Conservation (phyloP, 352 stramenopile species). For the Phytophthora boehmeriae region DNA sequence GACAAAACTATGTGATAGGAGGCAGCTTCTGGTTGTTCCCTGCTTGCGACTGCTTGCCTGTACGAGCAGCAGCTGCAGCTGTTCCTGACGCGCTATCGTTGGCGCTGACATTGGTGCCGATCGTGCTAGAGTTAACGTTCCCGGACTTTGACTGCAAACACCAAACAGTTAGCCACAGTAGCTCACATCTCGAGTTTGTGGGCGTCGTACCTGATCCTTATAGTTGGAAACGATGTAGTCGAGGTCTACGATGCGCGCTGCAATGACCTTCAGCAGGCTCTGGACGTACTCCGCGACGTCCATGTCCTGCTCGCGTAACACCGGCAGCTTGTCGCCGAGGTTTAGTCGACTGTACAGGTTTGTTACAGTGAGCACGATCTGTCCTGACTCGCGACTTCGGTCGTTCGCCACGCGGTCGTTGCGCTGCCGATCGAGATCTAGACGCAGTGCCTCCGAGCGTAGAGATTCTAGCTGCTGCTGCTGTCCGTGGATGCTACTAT, state of each 20-base stretch:
- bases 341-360: slow-evolving; percentile 91
- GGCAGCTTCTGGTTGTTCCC: slow-evolving; percentile 24
- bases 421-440: slow-evolving; percentile 84
- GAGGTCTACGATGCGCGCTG: slow-evolving; percentile 82
- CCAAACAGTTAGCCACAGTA: neutral
- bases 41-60: slow-evolving; percentile 11
- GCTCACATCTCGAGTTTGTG: neutral
- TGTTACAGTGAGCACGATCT: slow-evolving; percentile 91
- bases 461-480: slow-evolving; percentile 84
- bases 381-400: slow-evolving; percentile 82
- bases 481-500: slow-evolving; percentile 81
- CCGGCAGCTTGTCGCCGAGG: slow-evolving; percentile 73
- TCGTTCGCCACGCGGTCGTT: slow-evolving; percentile 83
- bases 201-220: slow-evolving; percentile 50
- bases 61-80: neutral
- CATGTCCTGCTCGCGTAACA: slow-evolving; percentile 77
- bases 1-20: slow-evolving; percentile 11
- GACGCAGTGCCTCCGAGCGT: slow-evolving; percentile 74
- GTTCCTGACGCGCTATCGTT: slow-evolving; percentile 4
- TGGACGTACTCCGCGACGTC: slow-evolving; percentile 79
- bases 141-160: slow-evolving; percentile 15
- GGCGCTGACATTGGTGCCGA: neutral
- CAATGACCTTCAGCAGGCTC: slow-evolving; percentile 78
- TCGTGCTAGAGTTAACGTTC: slow-evolving; percentile 24
- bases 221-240: slow-evolving; percentile 84